Conservation (phyloP, 305 asterid genomes). For the Fraxinus floribunda region DNA sequence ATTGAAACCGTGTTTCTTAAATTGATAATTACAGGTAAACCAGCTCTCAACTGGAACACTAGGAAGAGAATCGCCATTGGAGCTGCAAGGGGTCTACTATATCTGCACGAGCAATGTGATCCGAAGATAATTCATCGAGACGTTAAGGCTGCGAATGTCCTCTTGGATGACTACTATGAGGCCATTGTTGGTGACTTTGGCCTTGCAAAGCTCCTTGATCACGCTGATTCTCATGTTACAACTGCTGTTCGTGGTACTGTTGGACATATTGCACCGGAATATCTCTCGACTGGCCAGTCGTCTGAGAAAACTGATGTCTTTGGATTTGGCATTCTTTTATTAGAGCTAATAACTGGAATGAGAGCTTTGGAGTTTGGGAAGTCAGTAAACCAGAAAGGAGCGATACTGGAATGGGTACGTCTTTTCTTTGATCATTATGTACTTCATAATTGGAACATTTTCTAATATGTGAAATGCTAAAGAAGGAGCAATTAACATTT, state of each 20-base stretch:
- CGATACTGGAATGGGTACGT: slow-evolving; percentile 83
- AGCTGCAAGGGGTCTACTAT: slow-evolving; percentile 85
- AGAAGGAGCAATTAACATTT: not conserved
- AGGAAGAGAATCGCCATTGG: slow-evolving; percentile 89
- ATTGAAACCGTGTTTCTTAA: not conserved
- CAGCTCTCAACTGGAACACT: slow-evolving; percentile 73
- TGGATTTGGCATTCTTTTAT: slow-evolving; percentile 86
- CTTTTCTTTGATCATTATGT: not conserved
- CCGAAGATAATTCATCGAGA: slow-evolving; percentile 96
- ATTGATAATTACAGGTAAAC: slow-evolving; percentile 53
- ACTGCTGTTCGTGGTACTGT: slow-evolving; percentile 98
- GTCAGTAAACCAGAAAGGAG: slow-evolving; percentile 78
- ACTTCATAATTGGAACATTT: not conserved
- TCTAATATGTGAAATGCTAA: not conserved
- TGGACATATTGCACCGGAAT: slow-evolving; percentile 94
- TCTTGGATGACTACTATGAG: slow-evolving; percentile 74
- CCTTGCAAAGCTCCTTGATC: slow-evolving; percentile 90
- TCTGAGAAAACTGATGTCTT: slow-evolving; percentile 95
- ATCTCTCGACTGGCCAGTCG: slow-evolving; percentile 96
- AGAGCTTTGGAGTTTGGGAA: slow-evolving; percentile 88
- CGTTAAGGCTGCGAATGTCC: slow-evolving; percentile 92
- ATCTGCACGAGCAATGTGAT: slow-evolving; percentile 96
- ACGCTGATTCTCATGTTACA: slow-evolving; percentile 85
- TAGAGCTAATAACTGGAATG: slow-evolving; percentile 95
- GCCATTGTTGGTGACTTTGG: slow-evolving; percentile 95